These are phyloP conservation scores for Termitomyces sp. DNA, from an alignment of 768 basidiomycete genomes.

Conservation along the genomic window DNA sequence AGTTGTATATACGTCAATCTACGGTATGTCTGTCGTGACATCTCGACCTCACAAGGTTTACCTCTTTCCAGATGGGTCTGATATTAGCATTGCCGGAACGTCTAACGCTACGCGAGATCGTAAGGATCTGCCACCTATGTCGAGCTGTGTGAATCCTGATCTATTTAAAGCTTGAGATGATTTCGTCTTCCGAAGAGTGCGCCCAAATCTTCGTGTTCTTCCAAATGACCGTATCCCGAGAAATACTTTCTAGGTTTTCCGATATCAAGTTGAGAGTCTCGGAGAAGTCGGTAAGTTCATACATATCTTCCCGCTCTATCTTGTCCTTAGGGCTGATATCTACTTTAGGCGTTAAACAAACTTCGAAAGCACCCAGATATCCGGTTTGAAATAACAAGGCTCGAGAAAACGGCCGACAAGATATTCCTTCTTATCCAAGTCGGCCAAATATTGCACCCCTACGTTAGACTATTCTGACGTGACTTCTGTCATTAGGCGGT, in stretches of 20 bases:
- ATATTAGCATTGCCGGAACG: slow-evolving; percentile 55
- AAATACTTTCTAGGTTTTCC: slow-evolving; percentile 43
- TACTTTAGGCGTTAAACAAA: slow-evolving; percentile 50
- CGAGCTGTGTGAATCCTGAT: background rate
- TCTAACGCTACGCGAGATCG: slow-evolving; percentile 61
- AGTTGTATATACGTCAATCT: slow-evolving; percentile 73
- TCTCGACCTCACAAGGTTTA: background rate
- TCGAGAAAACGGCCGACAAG: slow-evolving; percentile 71
- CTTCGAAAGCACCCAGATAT: slow-evolving; percentile 71
- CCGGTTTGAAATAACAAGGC: slow-evolving; percentile 66
- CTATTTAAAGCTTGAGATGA: slow-evolving; percentile 49
- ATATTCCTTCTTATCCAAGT: slow-evolving; percentile 79
- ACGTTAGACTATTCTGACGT: background rate
- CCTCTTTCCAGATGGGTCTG: slow-evolving; percentile 51
- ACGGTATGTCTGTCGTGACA: slow-evolving; percentile 38
- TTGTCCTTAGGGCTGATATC: background rate
- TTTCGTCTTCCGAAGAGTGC: slow-evolving; percentile 66
- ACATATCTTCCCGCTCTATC: background rate
- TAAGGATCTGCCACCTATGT: slow-evolving; percentile 27
- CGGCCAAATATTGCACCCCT: background rate
- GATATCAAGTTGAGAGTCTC: slow-evolving; percentile 66
- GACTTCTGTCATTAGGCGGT: slow-evolving; percentile 46
- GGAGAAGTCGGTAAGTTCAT: slow-evolving; percentile 57
- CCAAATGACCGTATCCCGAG: background rate
- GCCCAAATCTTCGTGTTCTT: slow-evolving; percentile 9